A percentile compares a stretch with the other conserved stretches of the same genome.
Conservation (phyloP, 345 rosid genomes). For the Iberis pinnata region DNA sequence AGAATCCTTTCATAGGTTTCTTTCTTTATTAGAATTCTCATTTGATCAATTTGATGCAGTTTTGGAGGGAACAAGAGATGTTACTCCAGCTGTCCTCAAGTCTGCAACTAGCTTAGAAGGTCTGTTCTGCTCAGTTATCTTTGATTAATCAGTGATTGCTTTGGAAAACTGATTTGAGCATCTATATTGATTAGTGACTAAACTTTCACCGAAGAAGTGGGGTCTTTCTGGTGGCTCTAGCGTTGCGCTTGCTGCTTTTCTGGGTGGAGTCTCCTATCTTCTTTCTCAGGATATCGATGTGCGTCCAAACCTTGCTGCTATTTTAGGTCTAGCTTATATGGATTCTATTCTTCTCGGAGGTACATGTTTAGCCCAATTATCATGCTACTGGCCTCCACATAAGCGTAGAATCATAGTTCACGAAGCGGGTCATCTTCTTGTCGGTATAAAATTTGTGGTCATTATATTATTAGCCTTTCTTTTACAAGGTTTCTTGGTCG, state of each 20-base stretch:
- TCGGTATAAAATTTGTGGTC: slow-evolving; percentile 38
- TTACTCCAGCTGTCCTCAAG: slow-evolving; percentile 64
- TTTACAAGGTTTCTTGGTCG: too few relatives aligned
- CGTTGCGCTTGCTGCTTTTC: slow-evolving; percentile 45
- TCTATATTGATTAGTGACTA: slow-evolving; percentile 37
- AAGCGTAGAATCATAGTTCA: slow-evolving; percentile 82
- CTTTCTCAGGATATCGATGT: slow-evolving; percentile 70
- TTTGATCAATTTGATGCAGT: slow-evolving; percentile 33
- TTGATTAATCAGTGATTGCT: not conserved
- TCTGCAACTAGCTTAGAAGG: slow-evolving; percentile 89
- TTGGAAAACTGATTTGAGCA: not conserved
- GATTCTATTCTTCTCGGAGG: slow-evolving; percentile 83
- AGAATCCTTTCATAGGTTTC: too few relatives aligned
- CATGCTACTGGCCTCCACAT: slow-evolving; percentile 91
- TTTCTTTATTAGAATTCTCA: not conserved
- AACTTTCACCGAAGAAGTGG: slow-evolving; percentile 87
- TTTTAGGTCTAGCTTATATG: slow-evolving; percentile 59
- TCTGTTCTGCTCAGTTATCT: slow-evolving; percentile 14
- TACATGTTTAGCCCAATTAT: slow-evolving; percentile 68
- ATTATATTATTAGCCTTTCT: not conserved
- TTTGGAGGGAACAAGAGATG: slow-evolving; percentile 76
- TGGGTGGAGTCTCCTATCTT: slow-evolving; percentile 62
- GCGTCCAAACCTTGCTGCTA: slow-evolving; percentile 57
- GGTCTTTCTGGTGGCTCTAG: slow-evolving; percentile 54
- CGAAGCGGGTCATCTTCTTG: slow-evolving; percentile 89